A percentile compares a stretch with the other conserved stretches of the same genome.
These are phyloP conservation scores for Aspergillus sojae DNA, from an alignment of 2,329 filamentous ascomycete genomes.

Conservation along the genomic window DNA sequence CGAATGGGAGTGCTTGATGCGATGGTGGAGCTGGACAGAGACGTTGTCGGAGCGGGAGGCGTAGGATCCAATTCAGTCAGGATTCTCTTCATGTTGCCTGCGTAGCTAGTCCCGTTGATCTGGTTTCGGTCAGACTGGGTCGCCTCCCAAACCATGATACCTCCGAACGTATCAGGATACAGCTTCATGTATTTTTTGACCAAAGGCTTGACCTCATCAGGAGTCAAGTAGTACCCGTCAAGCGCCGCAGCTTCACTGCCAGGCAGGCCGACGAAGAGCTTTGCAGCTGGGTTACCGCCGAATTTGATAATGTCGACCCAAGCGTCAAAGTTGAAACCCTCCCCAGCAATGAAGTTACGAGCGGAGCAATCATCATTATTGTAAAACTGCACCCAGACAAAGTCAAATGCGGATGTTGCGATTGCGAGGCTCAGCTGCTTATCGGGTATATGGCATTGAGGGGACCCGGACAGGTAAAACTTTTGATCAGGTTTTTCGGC, in stretches of 20 bases:
- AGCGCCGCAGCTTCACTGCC: slow-evolving; percentile 35
- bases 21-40: slow-evolving; percentile 11
- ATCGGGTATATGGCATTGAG: slow-evolving; percentile 57
- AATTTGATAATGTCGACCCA: slow-evolving; percentile 47
- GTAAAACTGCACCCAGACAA: slow-evolving; percentile 60
- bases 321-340: slow-evolving; percentile 49
- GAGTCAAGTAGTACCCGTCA: slow-evolving; percentile 50
- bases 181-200: slow-evolving; percentile 46
- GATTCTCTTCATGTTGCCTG: slow-evolving; percentile 52
- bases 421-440: slow-evolving; percentile 51
- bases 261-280: slow-evolving; percentile 58
- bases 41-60: slow-evolving; percentile 21
- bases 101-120: slow-evolving; percentile 49
- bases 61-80: slow-evolving; percentile 33
- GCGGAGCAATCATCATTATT: slow-evolving; percentile 57
- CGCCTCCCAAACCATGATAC: slow-evolving; percentile 64
- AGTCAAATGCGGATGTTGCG: slow-evolving; percentile 51
- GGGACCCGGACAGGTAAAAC: slow-evolving; percentile 57
- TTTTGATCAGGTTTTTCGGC: slow-evolving; percentile 31
- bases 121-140: slow-evolving; percentile 52
- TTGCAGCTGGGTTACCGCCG: slow-evolving; percentile 48
- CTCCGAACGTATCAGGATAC: slow-evolving; percentile 53
- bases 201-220: slow-evolving; percentile 49
- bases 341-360: slow-evolving; percentile 41
- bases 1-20: slow-evolving; percentile 1